phyloP scores from a whole-genome alignment of 805 yeast species.

The Zygoascus bituminiphila region DNA sequence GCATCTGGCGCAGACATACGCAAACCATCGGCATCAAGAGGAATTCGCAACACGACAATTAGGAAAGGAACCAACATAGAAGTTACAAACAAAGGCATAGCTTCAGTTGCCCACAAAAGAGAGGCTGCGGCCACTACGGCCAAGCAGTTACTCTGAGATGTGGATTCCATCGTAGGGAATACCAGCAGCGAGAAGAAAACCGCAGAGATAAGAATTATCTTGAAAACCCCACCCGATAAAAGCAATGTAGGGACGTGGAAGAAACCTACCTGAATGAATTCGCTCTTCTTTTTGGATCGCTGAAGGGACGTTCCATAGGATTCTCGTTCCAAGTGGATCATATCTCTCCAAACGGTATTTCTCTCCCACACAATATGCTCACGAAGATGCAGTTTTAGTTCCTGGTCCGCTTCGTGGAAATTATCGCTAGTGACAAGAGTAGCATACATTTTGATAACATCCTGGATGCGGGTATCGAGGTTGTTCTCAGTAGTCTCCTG shows the following conservation, averaged over 20 bases:
- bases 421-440: slow-evolving; percentile 36
- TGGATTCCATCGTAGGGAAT: slow-evolving; percentile 38
- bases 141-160: slow-evolving; percentile 70
- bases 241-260: slow-evolving; percentile 30
- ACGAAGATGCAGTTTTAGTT: slow-evolving; percentile 49
- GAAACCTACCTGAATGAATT: slow-evolving; percentile 5
- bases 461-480: slow-evolving; percentile 48
- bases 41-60: slow-evolving; percentile 62
- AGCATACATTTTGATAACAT: slow-evolving; percentile 48
- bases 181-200: slow-evolving; percentile 43
- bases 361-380: slow-evolving; percentile 97
- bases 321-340: slow-evolving; percentile 83
- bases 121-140: slow-evolving; percentile 79
- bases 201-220: slow-evolving; percentile 39
- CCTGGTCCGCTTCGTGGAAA: slow-evolving; percentile 39
- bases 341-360: slow-evolving; percentile 95
- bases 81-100: slow-evolving; percentile 86
- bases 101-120: slow-evolving; percentile 90
- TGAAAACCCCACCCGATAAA: slow-evolving; percentile 34
- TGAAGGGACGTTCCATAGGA: slow-evolving; percentile 45
- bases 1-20: slow-evolving; percentile 61
- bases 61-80: slow-evolving; percentile 75
- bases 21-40: slow-evolving; percentile 44
- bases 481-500: slow-evolving; percentile 36
- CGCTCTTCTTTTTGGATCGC: not conserved